These are phyloP conservation scores for Aethionema arabicum DNA, from an alignment of 345 rosid species.

Conservation along the genomic window DNA sequence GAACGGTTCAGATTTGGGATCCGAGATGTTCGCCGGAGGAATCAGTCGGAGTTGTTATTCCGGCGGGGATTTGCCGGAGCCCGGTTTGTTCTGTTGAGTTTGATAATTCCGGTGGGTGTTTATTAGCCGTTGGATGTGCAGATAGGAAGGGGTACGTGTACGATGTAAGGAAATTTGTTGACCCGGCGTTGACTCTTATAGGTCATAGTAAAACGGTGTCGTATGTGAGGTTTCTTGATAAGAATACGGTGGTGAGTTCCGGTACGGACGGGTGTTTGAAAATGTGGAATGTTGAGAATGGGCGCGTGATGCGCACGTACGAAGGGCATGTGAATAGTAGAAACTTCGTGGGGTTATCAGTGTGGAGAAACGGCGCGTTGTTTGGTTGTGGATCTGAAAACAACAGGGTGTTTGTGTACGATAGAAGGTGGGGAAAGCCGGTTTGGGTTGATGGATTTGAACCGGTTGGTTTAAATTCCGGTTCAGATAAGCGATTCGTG, in stretches of 20 bases:
- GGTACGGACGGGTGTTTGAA: conserved; percentile 77
- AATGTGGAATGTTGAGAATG: conserved; percentile 50
- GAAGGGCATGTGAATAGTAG: conserved; percentile 68
- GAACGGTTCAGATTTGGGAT: conserved; percentile 91
- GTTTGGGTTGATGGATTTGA: conserved; percentile 70
- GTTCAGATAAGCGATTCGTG: conserved; percentile 49
- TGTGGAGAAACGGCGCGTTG: conserved; percentile 70
- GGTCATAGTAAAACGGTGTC: conserved; percentile 80
- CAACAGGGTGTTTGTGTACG: conserved; percentile 77
- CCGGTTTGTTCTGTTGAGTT: conserved; percentile 83
- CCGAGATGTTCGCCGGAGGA: conserved; percentile 52
- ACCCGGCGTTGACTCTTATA: conserved; percentile 46
- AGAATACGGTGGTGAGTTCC: conserved; percentile 45
- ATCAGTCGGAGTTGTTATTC: conserved; percentile 47
- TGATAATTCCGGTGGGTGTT: conserved; percentile 52
- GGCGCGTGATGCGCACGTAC: conserved; percentile 53
- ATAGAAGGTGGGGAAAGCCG: conserved; percentile 76
- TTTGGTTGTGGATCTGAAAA: conserved; percentile 85
- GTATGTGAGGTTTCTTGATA: conserved; percentile 57
- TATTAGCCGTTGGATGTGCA: conserved; percentile 74
- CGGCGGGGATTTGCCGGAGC: conserved; percentile 40
- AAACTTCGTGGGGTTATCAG: conserved; percentile 85
- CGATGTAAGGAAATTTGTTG: conserved; percentile 56
- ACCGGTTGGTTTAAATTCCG: conserved; percentile 31
- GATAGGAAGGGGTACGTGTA: conserved; percentile 67